phyloP scores from a whole-genome alignment of 1,284 basidiomycete genomes.

The Amylostereum chailletii region DNA sequence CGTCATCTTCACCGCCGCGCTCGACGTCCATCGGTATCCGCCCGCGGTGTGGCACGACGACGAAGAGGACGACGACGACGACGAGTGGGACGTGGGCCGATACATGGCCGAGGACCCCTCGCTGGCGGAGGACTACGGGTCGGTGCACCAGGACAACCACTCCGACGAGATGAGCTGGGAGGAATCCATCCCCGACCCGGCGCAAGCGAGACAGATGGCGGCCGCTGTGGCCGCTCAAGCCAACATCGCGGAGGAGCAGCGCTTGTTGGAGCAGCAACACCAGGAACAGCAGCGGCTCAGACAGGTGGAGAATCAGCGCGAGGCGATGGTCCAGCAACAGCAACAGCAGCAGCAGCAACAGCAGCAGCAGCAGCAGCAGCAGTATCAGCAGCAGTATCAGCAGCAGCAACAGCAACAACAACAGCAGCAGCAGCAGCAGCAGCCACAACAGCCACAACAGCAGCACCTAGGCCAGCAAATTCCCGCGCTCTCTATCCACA shows the following conservation, averaged over 20 bases:
- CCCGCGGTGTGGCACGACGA: slow-evolving; percentile 78
- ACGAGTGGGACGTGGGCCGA: slow-evolving; percentile 68
- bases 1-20: slow-evolving; percentile 53
- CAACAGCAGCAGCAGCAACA: slow-evolving; percentile 17
- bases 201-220: slow-evolving; percentile 25
- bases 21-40: slow-evolving; percentile 62
- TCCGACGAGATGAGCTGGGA: slow-evolving; percentile 57
- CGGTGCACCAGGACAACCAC: slow-evolving; percentile 14
- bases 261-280: slow-evolving; percentile 8
- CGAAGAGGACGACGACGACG: slow-evolving; percentile 68
- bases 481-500: slow-evolving; percentile 2
- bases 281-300: slow-evolving; percentile 17
- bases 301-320: slow-evolving; percentile 19
- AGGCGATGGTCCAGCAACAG: slow-evolving; percentile 15
- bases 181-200: slow-evolving; percentile 44
- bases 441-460: slow-evolving; percentile 6
- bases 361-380: slow-evolving; percentile 13
- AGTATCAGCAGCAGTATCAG: slow-evolving; percentile 15
- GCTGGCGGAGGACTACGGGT: slow-evolving; percentile 42
- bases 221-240: slow-evolving; percentile 12
- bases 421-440: slow-evolving; percentile 18
- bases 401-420: slow-evolving; percentile 21
- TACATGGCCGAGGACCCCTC: slow-evolving; percentile 62
- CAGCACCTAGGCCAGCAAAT: slow-evolving; percentile 8
- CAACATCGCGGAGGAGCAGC: slow-evolving; percentile 11